A percentile compares a stretch with the other conserved stretches of the same genome.
Conservation (phyloP, 768 basidiomycete genomes). For the Dioszegia crocea region DNA sequence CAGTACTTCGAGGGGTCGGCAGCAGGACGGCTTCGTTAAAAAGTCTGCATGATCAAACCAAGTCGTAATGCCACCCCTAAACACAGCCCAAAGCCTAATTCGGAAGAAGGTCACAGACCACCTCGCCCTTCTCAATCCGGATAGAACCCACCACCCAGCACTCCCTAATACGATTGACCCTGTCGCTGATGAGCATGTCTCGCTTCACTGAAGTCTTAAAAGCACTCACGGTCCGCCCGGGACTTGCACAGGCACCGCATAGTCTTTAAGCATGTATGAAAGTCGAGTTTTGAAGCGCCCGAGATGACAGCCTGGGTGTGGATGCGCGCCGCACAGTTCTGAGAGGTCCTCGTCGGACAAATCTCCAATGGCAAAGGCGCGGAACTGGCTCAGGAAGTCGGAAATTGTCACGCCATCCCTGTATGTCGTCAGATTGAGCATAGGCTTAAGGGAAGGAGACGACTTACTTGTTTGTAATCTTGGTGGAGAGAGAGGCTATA, state of each 20-base stretch:
- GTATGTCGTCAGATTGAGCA: not conserved
- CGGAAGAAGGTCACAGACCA: not conserved
- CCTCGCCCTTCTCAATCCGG: not conserved
- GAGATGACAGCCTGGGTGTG: not conserved
- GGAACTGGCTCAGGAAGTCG: not conserved
- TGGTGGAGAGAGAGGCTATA: no score
- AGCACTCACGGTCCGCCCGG: not conserved
- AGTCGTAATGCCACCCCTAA: no score
- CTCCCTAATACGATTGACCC: not conserved
- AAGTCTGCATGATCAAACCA: no score
- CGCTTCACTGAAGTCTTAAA: not conserved
- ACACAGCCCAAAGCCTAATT: no score
- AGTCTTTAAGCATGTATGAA: not conserved
- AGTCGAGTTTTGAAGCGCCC: not conserved
- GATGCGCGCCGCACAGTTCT: not conserved
- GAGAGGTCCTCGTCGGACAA: not conserved
- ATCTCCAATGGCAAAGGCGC: not conserved
- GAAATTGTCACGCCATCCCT: not conserved
- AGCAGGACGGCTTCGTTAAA: no score
- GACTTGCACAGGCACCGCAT: not conserved
- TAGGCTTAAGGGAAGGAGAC: no score
- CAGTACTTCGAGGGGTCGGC: no score
- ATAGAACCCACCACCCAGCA: not conserved
- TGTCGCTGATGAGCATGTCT: not conserved
- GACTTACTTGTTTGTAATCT: no score